Conservation (phyloP, 208 protist genomes). For the Novymonas esmeraldas region DNA sequence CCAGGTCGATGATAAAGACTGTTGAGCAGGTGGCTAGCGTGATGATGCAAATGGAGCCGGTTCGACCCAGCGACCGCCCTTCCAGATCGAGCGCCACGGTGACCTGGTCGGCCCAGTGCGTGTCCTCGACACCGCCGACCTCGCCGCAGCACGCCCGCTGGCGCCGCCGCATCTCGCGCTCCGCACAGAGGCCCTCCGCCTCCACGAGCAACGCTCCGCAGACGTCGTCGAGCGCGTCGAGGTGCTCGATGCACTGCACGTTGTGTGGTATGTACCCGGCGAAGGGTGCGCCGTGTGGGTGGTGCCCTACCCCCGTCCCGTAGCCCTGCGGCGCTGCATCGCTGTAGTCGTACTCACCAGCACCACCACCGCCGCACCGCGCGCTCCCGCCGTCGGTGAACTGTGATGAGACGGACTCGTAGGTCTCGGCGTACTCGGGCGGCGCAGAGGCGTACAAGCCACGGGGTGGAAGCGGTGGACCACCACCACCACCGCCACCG, state of each 20-base stretch:
- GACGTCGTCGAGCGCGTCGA: constrained; percentile 16
- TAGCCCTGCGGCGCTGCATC: neutral
- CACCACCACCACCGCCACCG: no score
- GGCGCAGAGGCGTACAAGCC: neutral
- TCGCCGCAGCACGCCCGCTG: constrained; percentile 7
- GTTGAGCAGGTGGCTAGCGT: constrained; percentile 53
- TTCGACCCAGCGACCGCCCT: constrained; percentile 44
- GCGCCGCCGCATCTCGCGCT: constrained; percentile 5
- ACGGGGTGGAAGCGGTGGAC: neutral
- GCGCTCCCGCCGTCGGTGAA: neutral
- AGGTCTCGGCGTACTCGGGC: neutral
- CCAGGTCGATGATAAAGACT: constrained; percentile 66
- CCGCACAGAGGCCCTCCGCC: constrained; percentile 5
- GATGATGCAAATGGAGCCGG: constrained; percentile 61
- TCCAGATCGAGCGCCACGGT: constrained; percentile 59
- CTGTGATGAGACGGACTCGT: neutral
- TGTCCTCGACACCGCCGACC: neutral
- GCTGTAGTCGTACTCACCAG: constrained; percentile 16
- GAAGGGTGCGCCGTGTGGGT: constrained; percentile 5
- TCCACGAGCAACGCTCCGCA: constrained; percentile 18
- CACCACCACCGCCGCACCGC: neutral
- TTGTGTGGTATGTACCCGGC: constrained; percentile 13
- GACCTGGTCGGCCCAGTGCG: constrained; percentile 19
- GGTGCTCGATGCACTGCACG: constrained; percentile 18
- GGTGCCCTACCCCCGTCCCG: constrained; percentile 2